Evolutionary conservation across 208 protist genomes (phyloP), one percentile per base, ranked within the genome.

Genomic region (Strigomonas oncopelti): DNA sequence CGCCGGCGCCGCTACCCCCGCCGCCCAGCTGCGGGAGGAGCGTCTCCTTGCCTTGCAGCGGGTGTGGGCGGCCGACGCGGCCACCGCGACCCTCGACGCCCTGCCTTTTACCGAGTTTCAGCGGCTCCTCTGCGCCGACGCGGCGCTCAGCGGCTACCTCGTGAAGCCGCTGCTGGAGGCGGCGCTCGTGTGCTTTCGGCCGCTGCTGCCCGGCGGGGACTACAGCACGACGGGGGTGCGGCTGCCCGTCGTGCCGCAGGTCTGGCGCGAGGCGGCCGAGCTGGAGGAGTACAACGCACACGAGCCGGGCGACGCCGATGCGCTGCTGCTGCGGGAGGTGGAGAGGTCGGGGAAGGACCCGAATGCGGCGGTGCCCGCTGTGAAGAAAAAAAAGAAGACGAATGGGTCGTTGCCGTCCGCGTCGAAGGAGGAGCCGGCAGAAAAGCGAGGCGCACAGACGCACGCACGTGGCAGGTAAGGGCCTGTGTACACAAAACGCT

Each of bases 91-190:
- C 22, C 11, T 14, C 5, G 22, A 55, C 22, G 22, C 2, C n/a
- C 22, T 29, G 51, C 22, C 5, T 1, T 1, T 28, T 1, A 22
- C 1, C 1, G 51, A 4, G 9, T 64, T 64, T 29, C 11, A 7
- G 2, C 14, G 38, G 9, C 14, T 53, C 42, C 27, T 64, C 32
- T 29, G 9, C 34, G 22, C n/a, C 7, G 11, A 29, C 22, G 1
- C 14, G 25, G 13, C 1, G 34, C 42, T 64, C 18, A 28, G 32
- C n/a, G 8, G 5, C n/a, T 5, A 64, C 22, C 24, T 88, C 42
- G 48, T 76, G 14, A 88, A 88, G 69, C 76, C 56, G 42, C 70
- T 88, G 32, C 61, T 84, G 45, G 83, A 88, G 46, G 75, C 75
- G 28, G 64, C 68, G 45, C 57, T 68, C 16, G 75, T 75, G 48